Base-by-base conservation (phyloP, 2,329 filamentous ascomycete species). In the Colletotrichum noveboracense region DNA sequence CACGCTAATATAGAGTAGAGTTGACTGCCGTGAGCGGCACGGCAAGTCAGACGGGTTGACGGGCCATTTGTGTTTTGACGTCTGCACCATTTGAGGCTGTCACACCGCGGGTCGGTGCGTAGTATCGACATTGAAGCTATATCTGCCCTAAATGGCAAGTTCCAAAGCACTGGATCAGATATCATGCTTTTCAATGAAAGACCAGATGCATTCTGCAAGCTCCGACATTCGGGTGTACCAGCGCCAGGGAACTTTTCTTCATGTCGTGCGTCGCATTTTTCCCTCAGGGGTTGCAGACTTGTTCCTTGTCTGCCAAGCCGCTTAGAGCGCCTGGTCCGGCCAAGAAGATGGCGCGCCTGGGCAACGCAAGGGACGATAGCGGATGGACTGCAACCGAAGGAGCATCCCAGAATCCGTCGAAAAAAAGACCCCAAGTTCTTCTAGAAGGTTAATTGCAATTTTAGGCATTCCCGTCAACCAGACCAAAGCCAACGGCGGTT, bases 271-370 rank as follows among this genome's bases (percentile, higher is more conserved):
- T 71, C 28, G 48, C 60, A 71, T 61, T 66, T 66, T 43, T 66
- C 14, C 43, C 30, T 66, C 60, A 71, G 69, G 69, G 69, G 69
- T 66, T 36, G 36, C 67, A 60, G 21, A 61, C 26, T 21, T 48
- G 55, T 61, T 65, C 69, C 69, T 66, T 65, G 69, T 66, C 61
- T 43, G 69, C 69, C 69, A 71, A 71, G 69, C 43, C 69, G 69
- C 69, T 58, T 58, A 66, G 58, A 71, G 38, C 24, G 56, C 60
- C 60, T 55, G 36, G 69, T 48, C 43, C 24, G 48, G 66, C 58
- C 69, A 71, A 71, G 69, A 65, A 24, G 30, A 66, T 58, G 43
- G 43, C 21, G 61, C 56, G 69, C 38, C 60, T 71, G 69, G 69
- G 69, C 43, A 43, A 30, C 61, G 21, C 69, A 56, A 58, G 60